Percentiles rank a stretch among this genome's conserved stretches.
These are phyloP conservation scores for Volvox carteri DNA, from an alignment of 163 green algal genomes.

Conservation along the genomic window DNA sequence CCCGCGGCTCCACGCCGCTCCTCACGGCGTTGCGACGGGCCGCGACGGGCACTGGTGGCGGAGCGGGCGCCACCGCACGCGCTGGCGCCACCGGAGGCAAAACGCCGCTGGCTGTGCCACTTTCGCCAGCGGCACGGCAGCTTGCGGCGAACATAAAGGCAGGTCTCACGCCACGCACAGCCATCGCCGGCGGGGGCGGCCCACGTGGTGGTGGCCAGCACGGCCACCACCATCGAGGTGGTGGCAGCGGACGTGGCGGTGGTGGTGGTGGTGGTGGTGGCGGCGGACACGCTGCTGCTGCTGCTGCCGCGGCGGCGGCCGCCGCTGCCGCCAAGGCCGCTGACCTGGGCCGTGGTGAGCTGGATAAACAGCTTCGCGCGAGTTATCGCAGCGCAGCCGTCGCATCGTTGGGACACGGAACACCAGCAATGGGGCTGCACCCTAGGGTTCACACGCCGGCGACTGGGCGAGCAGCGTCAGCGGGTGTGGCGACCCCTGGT, in stretches of 20 bases:
- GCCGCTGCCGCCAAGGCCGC: background rate
- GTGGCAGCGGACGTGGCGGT: background rate
- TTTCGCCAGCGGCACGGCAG: slow-evolving; percentile 39
- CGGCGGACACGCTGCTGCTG: background rate
- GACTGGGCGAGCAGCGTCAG: background rate
- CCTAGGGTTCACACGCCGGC: slow-evolving; percentile 7
- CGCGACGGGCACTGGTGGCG: slow-evolving; percentile 3
- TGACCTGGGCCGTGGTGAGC: slow-evolving; percentile 38
- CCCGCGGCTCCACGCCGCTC: slow-evolving; percentile 13
- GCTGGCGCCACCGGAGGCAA: background rate
- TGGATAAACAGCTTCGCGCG: slow-evolving; percentile 52
- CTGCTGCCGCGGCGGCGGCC: background rate
- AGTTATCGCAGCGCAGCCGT: slow-evolving; percentile 54
- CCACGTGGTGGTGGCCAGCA: background rate
- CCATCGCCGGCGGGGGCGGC: background rate
- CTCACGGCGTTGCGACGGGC: slow-evolving; percentile 7
- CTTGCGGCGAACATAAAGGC: slow-evolving; percentile 49
- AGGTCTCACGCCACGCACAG: slow-evolving; percentile 15
- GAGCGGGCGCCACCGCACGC: background rate
- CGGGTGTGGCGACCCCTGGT: background rate
- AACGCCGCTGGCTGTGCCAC: slow-evolving; percentile 42
- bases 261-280: background rate
- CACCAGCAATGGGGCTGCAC: background rate
- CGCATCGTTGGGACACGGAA: background rate
- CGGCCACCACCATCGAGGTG: background rate